These are phyloP conservation scores for Pseudogymnoascus sp. DNA, from an alignment of 2,329 filamentous ascomycete genomes.

Conservation along the genomic window DNA sequence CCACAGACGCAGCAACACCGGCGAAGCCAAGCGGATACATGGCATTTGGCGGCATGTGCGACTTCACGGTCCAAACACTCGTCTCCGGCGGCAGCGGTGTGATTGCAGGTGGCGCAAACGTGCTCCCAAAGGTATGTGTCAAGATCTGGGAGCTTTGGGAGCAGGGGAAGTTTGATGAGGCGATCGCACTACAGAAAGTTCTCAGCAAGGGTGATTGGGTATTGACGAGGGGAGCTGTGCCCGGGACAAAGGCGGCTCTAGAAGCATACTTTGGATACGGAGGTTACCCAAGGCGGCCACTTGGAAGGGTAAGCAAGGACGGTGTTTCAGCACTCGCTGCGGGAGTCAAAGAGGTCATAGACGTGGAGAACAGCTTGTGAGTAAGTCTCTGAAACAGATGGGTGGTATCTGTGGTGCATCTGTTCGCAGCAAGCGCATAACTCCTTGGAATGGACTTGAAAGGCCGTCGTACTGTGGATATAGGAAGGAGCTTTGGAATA, in stretches of 20 bases:
- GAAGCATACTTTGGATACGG: slow-evolving; percentile 78
- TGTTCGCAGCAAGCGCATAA: neutral
- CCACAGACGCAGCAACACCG: slow-evolving; percentile 64
- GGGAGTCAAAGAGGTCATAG: slow-evolving; percentile 57
- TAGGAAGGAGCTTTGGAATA: neutral
- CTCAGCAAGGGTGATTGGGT: slow-evolving; percentile 76
- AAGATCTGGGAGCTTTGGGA: slow-evolving; percentile 70
- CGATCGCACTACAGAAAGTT: slow-evolving; percentile 67
- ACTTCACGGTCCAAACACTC: slow-evolving; percentile 78
- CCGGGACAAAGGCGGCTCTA: slow-evolving; percentile 78
- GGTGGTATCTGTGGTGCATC: neutral
- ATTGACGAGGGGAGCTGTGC: slow-evolving; percentile 73
- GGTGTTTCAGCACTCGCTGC: slow-evolving; percentile 46
- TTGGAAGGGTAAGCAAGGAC: slow-evolving; percentile 57
- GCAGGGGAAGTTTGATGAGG: slow-evolving; percentile 67
- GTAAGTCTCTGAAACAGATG: neutral
- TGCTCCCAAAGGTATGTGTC: slow-evolving; percentile 75
- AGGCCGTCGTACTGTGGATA: neutral
- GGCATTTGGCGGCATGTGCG: slow-evolving; percentile 81
- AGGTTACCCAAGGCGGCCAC: slow-evolving; percentile 64
- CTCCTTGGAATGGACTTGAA: neutral
- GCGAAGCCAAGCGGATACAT: slow-evolving; percentile 59
- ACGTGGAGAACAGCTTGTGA: slow-evolving; percentile 46
- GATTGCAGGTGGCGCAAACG: slow-evolving; percentile 79
- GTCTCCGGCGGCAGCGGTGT: slow-evolving; percentile 74